Evolutionary conservation across 305 asterid species (phyloP), one percentile per base, ranked within the genome.

Genomic region (Fraxinus sp.): DNA sequence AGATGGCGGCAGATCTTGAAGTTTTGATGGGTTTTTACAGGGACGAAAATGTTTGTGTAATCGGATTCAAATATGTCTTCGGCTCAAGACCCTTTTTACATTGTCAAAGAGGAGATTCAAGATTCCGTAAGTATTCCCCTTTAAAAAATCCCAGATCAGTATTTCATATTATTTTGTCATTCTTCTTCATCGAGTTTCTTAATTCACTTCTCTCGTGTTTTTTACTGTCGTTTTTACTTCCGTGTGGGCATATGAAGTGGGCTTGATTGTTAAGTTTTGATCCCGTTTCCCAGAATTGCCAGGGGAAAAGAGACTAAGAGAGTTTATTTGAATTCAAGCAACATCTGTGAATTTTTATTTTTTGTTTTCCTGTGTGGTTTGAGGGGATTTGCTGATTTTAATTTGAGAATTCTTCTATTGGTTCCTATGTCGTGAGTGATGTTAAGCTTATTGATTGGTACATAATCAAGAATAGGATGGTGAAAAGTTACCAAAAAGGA

Each of bases 51-150:
- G 39, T 74, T 77, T 37, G 20, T 52, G 76, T 66, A 18, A 81
- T 85, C 76, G 80, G 86, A 66, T 59, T 35, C 41, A 73, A 82
- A 14, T 14, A 91, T 89, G 92, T 91, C 94, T 87, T 91, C 94
- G 79, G 97, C 97, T 81, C 95, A 95, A 84, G 98, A 95, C 87
- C 97, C 98, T 5, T 95, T 96, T 84, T 94, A 92, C 89, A 93
- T 95, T 83, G 97, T 95, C 41, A 95, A 92, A 89, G 98, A 93
- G 88, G 98, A 95, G 91, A 92, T 92, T 89, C 97, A 95, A 82
- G 97, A 93, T 84, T 93, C 98, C 79, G 98, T 95, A 88, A 91
- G 94, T 78, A 66, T 72, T 75, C 33, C 35, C 43, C 28, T 70
- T 33, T 83, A 32, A 43, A 11, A n/a, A n/a, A n/a, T 77, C 7